Evolutionary conservation across 2,329 filamentous ascomycete species (phyloP), one percentile per base, ranked within the genome.

Genomic region (Endocalyx cinctus): DNA sequence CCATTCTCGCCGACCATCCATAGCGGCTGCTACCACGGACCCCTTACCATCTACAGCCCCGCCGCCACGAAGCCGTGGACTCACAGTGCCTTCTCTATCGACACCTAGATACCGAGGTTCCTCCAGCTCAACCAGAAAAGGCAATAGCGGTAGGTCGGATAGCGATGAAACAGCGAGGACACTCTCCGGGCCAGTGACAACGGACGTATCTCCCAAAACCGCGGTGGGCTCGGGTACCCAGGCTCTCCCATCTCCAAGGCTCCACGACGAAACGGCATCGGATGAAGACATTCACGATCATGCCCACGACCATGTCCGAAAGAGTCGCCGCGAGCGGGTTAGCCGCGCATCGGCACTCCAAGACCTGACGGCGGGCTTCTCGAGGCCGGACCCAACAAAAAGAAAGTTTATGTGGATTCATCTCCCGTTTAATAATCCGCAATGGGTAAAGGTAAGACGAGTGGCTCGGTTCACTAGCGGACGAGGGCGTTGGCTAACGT

Each of bases 331-430:
- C 7, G 31, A 45, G 2, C 41, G 34, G 4, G 1, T 31, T 3
- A 47, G 43, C 8, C 48, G 20, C 25, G 32, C 40, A 12, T 38
- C 41, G 1, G 45, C 47, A 5, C 31, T 57, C 4, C 48, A 55
- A 11, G 57, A 63, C 18, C 37, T 57, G 23, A 50, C 55, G 0
- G 62, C 62, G 2, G 63, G 63, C 0, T 66, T 67, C 41, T 64
- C 61, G 4, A 48, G 63, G 17, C 63, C 63, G 0, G 51, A 62
- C 29, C 55, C 59, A 2, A 39, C 45, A 3, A 50, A 48, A 35
- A 63, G 69, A 16, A 74, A 69, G 48, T 77, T 77, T 43, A 66
- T 71, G 45, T 78, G 74, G 74, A 65, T 77, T 29, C 74, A 78
- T 51, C 43, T 74, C 13, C 70, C 73, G 0, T 77, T 68, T 17